Conservation (phyloP, 2,329 filamentous ascomycete species). For the Clonostachys solani region DNA sequence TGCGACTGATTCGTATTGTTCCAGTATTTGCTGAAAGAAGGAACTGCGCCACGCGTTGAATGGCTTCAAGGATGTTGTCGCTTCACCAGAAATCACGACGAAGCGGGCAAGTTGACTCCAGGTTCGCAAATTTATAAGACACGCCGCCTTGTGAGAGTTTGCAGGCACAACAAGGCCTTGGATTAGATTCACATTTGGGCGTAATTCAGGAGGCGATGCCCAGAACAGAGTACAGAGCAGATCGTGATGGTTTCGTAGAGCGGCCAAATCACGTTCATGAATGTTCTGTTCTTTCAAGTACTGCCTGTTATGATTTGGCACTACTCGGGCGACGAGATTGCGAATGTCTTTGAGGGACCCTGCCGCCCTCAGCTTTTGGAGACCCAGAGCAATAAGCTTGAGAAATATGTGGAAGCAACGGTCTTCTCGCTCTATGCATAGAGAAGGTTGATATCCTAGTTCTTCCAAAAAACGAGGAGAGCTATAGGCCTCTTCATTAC, state of each 20-base stretch:
- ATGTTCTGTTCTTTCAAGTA: constrained; percentile 59
- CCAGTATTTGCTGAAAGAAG: constrained; percentile 52
- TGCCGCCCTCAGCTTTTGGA: constrained; percentile 43
- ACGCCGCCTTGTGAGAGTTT: constrained; percentile 63
- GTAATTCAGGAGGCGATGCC: constrained; percentile 50
- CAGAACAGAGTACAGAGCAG: constrained; percentile 63
- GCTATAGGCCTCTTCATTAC: constrained; percentile 58
- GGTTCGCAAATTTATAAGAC: constrained; percentile 57
- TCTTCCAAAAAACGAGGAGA: constrained; percentile 60
- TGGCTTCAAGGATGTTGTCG: constrained; percentile 43
- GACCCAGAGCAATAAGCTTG: constrained; percentile 56
- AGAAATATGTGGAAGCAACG: constrained; percentile 65
- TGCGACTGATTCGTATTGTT: constrained; percentile 53
- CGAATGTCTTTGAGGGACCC: constrained; percentile 51
- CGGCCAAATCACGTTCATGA: constrained; percentile 56
- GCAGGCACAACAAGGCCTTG: constrained; percentile 55
- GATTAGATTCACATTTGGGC: constrained; percentile 49
- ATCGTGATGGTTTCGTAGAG: constrained; percentile 65
- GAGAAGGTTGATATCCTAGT: constrained; percentile 37
- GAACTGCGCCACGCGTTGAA: constrained; percentile 46
- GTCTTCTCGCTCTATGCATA: constrained; percentile 50
- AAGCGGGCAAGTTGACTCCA: constrained; percentile 61
- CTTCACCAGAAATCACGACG: constrained; percentile 40
- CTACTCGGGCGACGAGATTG: constrained; percentile 56
- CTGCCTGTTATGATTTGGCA: constrained; percentile 63